Percentiles rank a stretch among this genome's conserved stretches.
Conservation (phyloP, 306 rosid genomes). For the Mucuna pruriens region DNA sequence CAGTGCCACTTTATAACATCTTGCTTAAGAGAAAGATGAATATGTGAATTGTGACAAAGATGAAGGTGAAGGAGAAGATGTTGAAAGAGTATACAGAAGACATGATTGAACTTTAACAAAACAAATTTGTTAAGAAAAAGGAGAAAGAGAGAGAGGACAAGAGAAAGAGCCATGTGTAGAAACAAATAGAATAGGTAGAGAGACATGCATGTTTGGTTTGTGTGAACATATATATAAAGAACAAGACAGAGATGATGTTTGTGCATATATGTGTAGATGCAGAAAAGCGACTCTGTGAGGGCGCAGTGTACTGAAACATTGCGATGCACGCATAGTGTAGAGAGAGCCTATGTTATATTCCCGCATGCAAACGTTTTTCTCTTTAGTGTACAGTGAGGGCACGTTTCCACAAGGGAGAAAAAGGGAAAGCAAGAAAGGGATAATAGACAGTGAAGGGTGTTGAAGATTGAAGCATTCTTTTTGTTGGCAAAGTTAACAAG, state of each 20-base stretch:
- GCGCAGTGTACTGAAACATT: constrained; percentile 43
- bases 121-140: background rate
- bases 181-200: background rate
- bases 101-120: constrained; percentile 39
- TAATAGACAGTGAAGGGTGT: constrained; percentile 31
- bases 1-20: background rate
- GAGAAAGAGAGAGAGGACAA: constrained; percentile 5
- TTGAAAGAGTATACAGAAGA: constrained; percentile 34
- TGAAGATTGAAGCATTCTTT: constrained; percentile 21
- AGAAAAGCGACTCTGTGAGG: constrained; percentile 18
- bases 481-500: constrained; percentile 51
- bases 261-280: background rate
- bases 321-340: constrained; percentile 62
- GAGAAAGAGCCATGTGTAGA: constrained; percentile 5
- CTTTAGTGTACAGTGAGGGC: constrained; percentile 68
- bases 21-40: constrained; percentile 10
- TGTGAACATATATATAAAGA: background rate
- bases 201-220: constrained; percentile 31
- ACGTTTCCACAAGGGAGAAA: constrained; percentile 64
- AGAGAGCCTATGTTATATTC: constrained; percentile 60
- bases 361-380: constrained; percentile 82
- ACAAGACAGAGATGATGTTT: constrained; percentile 7
- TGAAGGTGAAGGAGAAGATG: constrained; percentile 26
- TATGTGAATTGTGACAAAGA: background rate
- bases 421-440: constrained; percentile 36